Evolutionary conservation across 1,139 yeast genomes (phyloP).

Genomic region (Candida smagusa): DNA sequence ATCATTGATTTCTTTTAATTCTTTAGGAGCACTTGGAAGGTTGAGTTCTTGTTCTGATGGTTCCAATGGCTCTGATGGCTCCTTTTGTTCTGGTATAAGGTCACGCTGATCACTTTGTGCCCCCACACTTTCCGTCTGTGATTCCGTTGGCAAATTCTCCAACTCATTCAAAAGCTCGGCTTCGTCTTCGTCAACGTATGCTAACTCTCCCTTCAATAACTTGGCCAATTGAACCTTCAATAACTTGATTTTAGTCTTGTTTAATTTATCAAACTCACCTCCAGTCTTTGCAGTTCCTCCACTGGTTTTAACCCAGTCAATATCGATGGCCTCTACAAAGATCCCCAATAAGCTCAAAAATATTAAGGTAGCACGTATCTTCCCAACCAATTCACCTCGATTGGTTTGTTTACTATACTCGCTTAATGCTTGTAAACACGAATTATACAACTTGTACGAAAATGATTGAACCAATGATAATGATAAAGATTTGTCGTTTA

Average conservation of each 20-base stretch:
- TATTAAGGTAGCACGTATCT: conserved; percentile 36
- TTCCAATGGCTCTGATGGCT: too few relatives aligned
- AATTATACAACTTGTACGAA: conserved; percentile 58
- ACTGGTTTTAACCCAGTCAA: conserved; percentile 31
- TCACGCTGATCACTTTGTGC: background rate
- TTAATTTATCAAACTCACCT: conserved; percentile 25
- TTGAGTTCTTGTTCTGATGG: too few relatives aligned
- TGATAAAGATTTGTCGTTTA: conserved; percentile 57
- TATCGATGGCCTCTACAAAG: conserved; percentile 24
- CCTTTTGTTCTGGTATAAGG: too few relatives aligned
- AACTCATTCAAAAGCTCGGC: conserved; percentile 24
- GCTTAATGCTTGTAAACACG: conserved; percentile 31
- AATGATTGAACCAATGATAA: conserved; percentile 59
- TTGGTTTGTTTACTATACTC: conserved; percentile 23
- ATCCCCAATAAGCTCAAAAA: conserved; percentile 31
- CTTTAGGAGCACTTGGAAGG: too few relatives aligned
- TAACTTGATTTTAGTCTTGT: conserved; percentile 34
- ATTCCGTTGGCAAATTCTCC: conserved; percentile 9
- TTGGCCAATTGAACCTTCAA: conserved; percentile 40
- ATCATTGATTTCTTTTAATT: too few relatives aligned
- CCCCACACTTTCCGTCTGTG: background rate
- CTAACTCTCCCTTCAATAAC: conserved; percentile 38
- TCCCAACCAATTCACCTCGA: conserved; percentile 26
- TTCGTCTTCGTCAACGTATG: conserved; percentile 21
- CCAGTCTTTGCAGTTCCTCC: conserved; percentile 29